Conservation (phyloP, 1,139 yeast species). For the Pichia sp. region DNA sequence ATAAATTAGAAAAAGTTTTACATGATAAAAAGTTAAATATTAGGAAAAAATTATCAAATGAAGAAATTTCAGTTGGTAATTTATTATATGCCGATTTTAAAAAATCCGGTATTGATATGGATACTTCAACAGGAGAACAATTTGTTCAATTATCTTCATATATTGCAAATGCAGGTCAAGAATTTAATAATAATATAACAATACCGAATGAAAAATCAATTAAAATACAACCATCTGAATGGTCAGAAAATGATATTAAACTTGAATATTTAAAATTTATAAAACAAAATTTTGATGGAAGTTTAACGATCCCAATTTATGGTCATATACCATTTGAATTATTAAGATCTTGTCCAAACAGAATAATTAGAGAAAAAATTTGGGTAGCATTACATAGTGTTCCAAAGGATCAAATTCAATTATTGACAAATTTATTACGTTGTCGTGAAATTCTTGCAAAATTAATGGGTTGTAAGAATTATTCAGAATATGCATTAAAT, state of each 20-base stretch:
- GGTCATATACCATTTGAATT: slow-evolving; percentile 66
- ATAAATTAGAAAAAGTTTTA: slow-evolving; percentile 51
- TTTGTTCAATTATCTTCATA: slow-evolving; percentile 78
- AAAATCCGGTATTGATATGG: slow-evolving; percentile 85
- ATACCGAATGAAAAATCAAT: slow-evolving; percentile 34
- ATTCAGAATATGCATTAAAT: slow-evolving; percentile 72
- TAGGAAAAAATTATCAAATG: slow-evolving; percentile 41
- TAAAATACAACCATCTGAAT: slow-evolving; percentile 24
- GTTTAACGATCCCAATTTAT: slow-evolving; percentile 53
- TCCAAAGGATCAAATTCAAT: slow-evolving; percentile 49
- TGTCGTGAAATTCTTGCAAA: slow-evolving; percentile 68
- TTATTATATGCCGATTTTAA: slow-evolving; percentile 79
- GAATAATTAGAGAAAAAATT: slow-evolving; percentile 53
- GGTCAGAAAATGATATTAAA: slow-evolving; percentile 22
- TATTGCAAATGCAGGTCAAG: slow-evolving; percentile 77
- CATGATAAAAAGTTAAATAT: slow-evolving; percentile 34
- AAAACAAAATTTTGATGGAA: slow-evolving; percentile 23
- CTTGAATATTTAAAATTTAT: slow-evolving; percentile 18
- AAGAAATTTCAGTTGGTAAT: slow-evolving; percentile 78
- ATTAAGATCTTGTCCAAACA: slow-evolving; percentile 52
- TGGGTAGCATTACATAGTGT: slow-evolving; percentile 71
- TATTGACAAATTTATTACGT: slow-evolving; percentile 53
- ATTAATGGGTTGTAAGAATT: slow-evolving; percentile 66
- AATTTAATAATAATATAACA: slow-evolving; percentile 56
- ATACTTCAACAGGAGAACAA: slow-evolving; percentile 50